Evolutionary conservation across 306 rosid species (phyloP), one percentile per base, ranked within the genome.

Genomic region (Lotus japonicus): DNA sequence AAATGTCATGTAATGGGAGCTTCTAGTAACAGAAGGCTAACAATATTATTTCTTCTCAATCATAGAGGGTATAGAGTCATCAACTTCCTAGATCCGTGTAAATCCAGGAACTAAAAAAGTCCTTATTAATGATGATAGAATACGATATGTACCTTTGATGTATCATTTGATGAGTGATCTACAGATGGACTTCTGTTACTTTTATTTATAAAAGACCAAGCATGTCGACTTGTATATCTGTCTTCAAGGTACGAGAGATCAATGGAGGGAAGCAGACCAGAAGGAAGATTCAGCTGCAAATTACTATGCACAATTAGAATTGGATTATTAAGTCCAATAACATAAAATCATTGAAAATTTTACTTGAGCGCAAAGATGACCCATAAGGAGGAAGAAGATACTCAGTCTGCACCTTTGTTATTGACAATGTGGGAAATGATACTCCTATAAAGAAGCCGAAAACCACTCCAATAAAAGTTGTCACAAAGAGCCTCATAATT

Each of bases 391-490:
- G 74, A 56, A 66, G 11, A 71, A 60, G 62, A 23, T 21, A 60
- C 63, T 28, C 14, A 48, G 70, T 54, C 35, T 28, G 51, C 52
- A 95, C 99, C 99, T 88, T 95, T 44, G 92, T 85, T 81, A 90
- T 77, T 74, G 99, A 88, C 80, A 88, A 78, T 12, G 88, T 64
- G 12, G 97, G 97, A 75, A 95, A 89, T 36, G 99, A 90, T 41
- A 85, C 87, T 66, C 97, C 99, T 66, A 95, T 75, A 67, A 87
- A 95, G 81, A 95, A 95, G 70, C 99, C 99, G 17, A 95, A 80
- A 82, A 85, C 84, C 38, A 88, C 75, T 64, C 97, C 99, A 43
- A 90, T 62, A 84, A 88, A 95, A 53, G 99, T 85, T 58, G 90
- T 83, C 48, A 87, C 82, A 46, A 87, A 73, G 33, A 95, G 78